phyloP scores from a whole-genome alignment of 768 basidiomycete genomes.

The Rhizopogon vulgaris region DNA sequence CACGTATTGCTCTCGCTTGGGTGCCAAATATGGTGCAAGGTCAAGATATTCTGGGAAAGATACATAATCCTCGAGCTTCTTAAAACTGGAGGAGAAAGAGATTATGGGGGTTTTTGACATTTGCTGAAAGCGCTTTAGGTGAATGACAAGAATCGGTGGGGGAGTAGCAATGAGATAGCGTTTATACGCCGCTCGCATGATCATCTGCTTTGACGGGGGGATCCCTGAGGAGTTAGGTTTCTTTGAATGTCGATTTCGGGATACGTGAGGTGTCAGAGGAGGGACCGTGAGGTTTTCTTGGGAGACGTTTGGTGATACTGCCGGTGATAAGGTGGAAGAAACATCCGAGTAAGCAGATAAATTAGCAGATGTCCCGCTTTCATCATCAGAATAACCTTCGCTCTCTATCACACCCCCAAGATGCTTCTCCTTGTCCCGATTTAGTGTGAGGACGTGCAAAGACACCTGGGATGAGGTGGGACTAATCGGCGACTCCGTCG shows the following conservation, averaged over 20 bases:
- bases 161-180: slow-evolving; percentile 85
- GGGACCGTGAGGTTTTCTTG: slow-evolving; percentile 17
- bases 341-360: slow-evolving; percentile 27
- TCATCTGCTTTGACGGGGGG: slow-evolving; percentile 48
- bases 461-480: slow-evolving; percentile 18
- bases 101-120: slow-evolving; percentile 55
- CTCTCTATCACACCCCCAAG: slow-evolving; percentile 22
- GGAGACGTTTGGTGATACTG: slow-evolving; percentile 25
- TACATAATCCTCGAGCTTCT: slow-evolving; percentile 89
- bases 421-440: slow-evolving; percentile 15
- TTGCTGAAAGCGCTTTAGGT: slow-evolving; percentile 94
- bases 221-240: slow-evolving; percentile 29
- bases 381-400: slow-evolving; percentile 27
- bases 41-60: slow-evolving; percentile 87
- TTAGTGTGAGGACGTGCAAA: slow-evolving; percentile 23
- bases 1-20: slow-evolving; percentile 66
- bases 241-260: slow-evolving; percentile 13
- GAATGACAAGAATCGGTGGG: slow-evolving; percentile 86
- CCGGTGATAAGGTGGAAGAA: slow-evolving; percentile 26
- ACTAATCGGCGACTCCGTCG: slow-evolving; percentile 5
- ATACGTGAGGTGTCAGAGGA: slow-evolving; percentile 16
- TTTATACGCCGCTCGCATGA: slow-evolving; percentile 85
- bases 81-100: slow-evolving; percentile 66
- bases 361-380: slow-evolving; percentile 23
- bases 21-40: slow-evolving; percentile 80